These are phyloP conservation scores for Monosporascus ibericus DNA, from an alignment of 2,329 filamentous ascomycete species.

Conservation along the genomic window DNA sequence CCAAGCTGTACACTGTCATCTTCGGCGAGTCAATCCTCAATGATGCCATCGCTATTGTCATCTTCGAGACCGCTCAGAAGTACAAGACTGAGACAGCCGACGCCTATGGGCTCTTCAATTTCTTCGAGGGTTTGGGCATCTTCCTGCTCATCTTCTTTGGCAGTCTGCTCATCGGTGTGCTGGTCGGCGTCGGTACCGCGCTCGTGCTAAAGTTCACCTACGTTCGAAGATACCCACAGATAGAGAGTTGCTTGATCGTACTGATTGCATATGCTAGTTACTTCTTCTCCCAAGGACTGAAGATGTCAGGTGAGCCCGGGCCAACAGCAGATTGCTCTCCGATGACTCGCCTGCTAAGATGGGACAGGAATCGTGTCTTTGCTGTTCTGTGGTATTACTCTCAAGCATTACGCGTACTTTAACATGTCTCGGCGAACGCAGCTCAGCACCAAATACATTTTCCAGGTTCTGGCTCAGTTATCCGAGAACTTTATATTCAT, in stretches of 20 bases:
- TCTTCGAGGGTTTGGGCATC: slow-evolving; percentile 87
- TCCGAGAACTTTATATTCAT: slow-evolving; percentile 99
- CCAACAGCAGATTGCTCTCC: not conserved
- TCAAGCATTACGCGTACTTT: slow-evolving; percentile 99
- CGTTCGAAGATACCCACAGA: slow-evolving; percentile 87
- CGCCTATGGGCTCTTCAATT: slow-evolving; percentile 69
- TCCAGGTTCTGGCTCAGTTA: slow-evolving; percentile 88
- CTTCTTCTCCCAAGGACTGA: slow-evolving; percentile 93
- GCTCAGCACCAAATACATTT: slow-evolving; percentile 95
- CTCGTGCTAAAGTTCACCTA: slow-evolving; percentile 91
- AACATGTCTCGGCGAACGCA: slow-evolving; percentile 99
- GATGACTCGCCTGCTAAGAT: slow-evolving; percentile 1
- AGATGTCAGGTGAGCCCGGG: slow-evolving; percentile 75
- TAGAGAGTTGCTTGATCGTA: slow-evolving; percentile 90
- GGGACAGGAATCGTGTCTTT: slow-evolving; percentile 82
- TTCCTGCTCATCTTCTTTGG: slow-evolving; percentile 97
- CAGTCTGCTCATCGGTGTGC: slow-evolving; percentile 80
- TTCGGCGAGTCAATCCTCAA: slow-evolving; percentile 98
- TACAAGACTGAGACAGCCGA: slow-evolving; percentile 73
- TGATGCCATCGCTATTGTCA: slow-evolving; percentile 95
- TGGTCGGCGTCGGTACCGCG: slow-evolving; percentile 82
- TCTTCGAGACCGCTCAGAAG: slow-evolving; percentile 95
- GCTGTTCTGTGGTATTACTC: slow-evolving; percentile 93
- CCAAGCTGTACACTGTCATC: slow-evolving; percentile 96
- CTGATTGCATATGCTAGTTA: slow-evolving; percentile 95